Conservation (phyloP, 352 stramenopile genomes). For the Pythium angustatum region DNA sequence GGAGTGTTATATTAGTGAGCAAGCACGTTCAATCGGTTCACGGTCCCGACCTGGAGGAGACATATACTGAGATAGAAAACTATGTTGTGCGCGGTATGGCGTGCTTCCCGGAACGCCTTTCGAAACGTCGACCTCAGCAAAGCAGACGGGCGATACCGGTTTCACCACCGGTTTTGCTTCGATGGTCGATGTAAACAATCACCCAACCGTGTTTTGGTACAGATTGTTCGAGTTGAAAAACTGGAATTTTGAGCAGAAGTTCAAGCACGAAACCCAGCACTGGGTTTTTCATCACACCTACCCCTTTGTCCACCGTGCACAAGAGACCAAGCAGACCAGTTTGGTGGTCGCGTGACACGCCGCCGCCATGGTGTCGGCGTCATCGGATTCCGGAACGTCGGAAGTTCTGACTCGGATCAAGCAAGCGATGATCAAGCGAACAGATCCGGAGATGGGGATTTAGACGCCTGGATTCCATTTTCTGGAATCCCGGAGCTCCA, state of each 20-base stretch:
- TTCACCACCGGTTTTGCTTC: background rate
- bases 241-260: background rate
- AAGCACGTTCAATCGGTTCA: background rate
- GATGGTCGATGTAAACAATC: too few relatives aligned
- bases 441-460: too few relatives aligned
- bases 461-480: too few relatives aligned
- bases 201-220: constrained; percentile 8
- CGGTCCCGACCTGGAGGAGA: too few relatives aligned
- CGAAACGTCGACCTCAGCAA: background rate
- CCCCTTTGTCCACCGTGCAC: background rate
- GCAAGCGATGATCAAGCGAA: too few relatives aligned
- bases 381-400: too few relatives aligned
- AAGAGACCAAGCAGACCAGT: constrained; percentile 16
- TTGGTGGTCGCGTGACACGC: constrained; percentile 24
- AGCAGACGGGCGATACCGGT: background rate
- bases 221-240: background rate
- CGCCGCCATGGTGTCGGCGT: background rate
- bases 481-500: too few relatives aligned
- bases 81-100: too few relatives aligned
- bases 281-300: too few relatives aligned
- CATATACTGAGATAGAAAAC: background rate
- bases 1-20: background rate
- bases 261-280: constrained; percentile 7
- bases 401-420: too few relatives aligned
- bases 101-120: background rate